Conservation (phyloP, 1,284 basidiomycete genomes). For the Tylopilus orsonianus region DNA sequence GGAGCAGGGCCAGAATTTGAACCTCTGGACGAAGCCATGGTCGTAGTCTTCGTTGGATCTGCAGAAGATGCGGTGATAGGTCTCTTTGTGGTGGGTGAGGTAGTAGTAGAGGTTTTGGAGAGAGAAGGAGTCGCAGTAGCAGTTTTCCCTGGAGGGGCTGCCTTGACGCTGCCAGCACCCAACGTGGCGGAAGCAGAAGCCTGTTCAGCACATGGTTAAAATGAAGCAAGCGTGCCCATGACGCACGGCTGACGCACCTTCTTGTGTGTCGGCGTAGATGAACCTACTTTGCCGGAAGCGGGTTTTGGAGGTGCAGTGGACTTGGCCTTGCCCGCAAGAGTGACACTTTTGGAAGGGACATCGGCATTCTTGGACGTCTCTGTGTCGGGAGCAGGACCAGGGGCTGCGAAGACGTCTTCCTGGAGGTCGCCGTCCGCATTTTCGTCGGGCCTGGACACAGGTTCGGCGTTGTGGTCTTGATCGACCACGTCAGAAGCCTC, state of each 20-base stretch:
- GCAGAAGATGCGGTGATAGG: slow-evolving; percentile 42
- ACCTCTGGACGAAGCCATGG: slow-evolving; percentile 40
- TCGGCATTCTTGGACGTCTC: slow-evolving; percentile 27
- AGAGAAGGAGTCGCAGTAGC: slow-evolving; percentile 36
- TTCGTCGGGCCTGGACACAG: slow-evolving; percentile 19
- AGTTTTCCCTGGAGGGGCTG: slow-evolving; percentile 45
- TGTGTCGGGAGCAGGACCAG: slow-evolving; percentile 10
- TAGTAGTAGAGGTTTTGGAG: slow-evolving; percentile 35
- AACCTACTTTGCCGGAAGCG: slow-evolving; percentile 28
- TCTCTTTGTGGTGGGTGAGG: slow-evolving; percentile 49
- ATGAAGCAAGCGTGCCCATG: slow-evolving; percentile 24
- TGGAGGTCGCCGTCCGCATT: slow-evolving; percentile 11
- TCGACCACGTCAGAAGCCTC: slow-evolving; percentile 46
- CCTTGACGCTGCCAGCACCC: slow-evolving; percentile 56
- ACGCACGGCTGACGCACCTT: slow-evolving; percentile 49
- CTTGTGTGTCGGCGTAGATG: slow-evolving; percentile 58
- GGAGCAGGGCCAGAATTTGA: slow-evolving; percentile 35
- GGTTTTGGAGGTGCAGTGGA: slow-evolving; percentile 24
- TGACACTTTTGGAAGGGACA: slow-evolving; percentile 29
- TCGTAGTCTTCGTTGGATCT: slow-evolving; percentile 40
- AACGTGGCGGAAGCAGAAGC: slow-evolving; percentile 68
- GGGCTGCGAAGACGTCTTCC: slow-evolving; percentile 16
- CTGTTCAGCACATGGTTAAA: slow-evolving; percentile 41
- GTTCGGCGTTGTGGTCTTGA: slow-evolving; percentile 28
- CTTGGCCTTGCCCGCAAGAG: slow-evolving; percentile 43